These are phyloP conservation scores for Lenzites betulinus DNA, from an alignment of 768 basidiomycete genomes.

Conservation along the genomic window DNA sequence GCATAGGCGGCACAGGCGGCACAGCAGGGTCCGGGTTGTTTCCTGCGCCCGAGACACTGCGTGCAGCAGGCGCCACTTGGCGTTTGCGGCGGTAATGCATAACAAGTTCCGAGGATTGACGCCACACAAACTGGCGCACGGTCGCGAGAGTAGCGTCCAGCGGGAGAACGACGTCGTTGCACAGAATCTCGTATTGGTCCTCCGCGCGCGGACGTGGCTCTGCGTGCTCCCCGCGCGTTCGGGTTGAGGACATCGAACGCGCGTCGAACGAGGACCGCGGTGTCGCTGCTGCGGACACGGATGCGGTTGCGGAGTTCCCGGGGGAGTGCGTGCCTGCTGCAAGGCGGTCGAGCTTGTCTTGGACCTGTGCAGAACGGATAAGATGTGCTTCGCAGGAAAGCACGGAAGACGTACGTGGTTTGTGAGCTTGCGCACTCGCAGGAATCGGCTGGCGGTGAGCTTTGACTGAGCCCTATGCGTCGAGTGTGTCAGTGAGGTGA, in stretches of 20 bases:
- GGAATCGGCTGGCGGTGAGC: slow-evolving; percentile 82
- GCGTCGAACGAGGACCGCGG: slow-evolving; percentile 43
- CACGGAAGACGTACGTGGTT: slow-evolving; percentile 60
- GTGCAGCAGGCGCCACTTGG: too few relatives aligned
- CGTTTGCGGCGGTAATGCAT: slow-evolving; percentile 68
- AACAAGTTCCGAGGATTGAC: slow-evolving; percentile 66
- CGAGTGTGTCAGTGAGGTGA: background rate
- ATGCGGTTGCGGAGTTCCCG: slow-evolving; percentile 30
- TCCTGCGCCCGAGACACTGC: too few relatives aligned
- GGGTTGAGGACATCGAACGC: slow-evolving; percentile 24
- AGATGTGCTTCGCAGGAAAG: background rate
- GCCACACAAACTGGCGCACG: slow-evolving; percentile 89
- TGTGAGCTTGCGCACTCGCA: slow-evolving; percentile 84
- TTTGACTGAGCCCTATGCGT: slow-evolving; percentile 68
- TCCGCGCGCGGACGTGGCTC: slow-evolving; percentile 45
- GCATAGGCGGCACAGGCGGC: background rate
- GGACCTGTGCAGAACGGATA: slow-evolving; percentile 51
- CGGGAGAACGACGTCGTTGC: slow-evolving; percentile 82
- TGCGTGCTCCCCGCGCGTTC: slow-evolving; percentile 22
- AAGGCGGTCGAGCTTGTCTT: slow-evolving; percentile 78
- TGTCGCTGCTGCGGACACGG: slow-evolving; percentile 33
- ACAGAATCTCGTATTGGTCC: slow-evolving; percentile 83
- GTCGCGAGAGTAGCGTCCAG: slow-evolving; percentile 89
- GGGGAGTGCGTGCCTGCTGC: slow-evolving; percentile 23
- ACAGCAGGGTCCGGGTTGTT: too few relatives aligned